Conservation (phyloP, 345 rosid species). For the Salix koriyanagi region DNA sequence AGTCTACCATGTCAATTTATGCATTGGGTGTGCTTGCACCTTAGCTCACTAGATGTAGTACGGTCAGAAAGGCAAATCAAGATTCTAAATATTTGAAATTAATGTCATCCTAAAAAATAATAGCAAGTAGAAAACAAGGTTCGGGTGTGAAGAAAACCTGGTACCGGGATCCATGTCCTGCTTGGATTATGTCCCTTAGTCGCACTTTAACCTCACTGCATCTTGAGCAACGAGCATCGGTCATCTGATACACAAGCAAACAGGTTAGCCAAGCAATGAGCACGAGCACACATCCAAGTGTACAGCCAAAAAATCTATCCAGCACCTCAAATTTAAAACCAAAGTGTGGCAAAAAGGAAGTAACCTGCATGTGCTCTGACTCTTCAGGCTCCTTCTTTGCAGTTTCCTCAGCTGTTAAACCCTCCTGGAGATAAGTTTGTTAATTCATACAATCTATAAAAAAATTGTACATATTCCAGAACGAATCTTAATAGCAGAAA, state of each 20-base stretch:
- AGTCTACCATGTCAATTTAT: not conserved
- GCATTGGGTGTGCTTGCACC: not conserved
- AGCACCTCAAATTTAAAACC: not conserved
- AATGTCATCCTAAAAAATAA: not conserved
- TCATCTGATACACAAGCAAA: slow-evolving; percentile 43
- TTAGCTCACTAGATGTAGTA: not conserved
- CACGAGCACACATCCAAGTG: not conserved
- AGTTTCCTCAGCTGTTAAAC: slow-evolving; percentile 82
- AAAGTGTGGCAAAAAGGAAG: not conserved
- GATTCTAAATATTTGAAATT: not conserved
- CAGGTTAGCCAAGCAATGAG: not conserved
- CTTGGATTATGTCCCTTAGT: slow-evolving; percentile 87
- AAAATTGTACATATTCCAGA: not conserved
- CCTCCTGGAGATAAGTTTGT: slow-evolving; percentile 52
- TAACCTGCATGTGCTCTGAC: slow-evolving; percentile 75
- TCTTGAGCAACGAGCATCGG: slow-evolving; percentile 77
- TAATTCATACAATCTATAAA: not conserved
- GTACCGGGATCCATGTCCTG: slow-evolving; percentile 92
- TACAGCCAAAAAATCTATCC: not conserved
- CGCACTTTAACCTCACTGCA: slow-evolving; percentile 74
- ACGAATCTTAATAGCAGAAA: not conserved
- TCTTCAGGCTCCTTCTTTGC: slow-evolving; percentile 83
- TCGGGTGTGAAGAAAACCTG: slow-evolving; percentile 46
- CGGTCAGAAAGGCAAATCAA: not conserved
- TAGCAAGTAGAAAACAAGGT: not conserved